Base-by-base conservation (phyloP, 2,329 filamentous ascomycete species). In the Xylariaceae sp. region DNA sequence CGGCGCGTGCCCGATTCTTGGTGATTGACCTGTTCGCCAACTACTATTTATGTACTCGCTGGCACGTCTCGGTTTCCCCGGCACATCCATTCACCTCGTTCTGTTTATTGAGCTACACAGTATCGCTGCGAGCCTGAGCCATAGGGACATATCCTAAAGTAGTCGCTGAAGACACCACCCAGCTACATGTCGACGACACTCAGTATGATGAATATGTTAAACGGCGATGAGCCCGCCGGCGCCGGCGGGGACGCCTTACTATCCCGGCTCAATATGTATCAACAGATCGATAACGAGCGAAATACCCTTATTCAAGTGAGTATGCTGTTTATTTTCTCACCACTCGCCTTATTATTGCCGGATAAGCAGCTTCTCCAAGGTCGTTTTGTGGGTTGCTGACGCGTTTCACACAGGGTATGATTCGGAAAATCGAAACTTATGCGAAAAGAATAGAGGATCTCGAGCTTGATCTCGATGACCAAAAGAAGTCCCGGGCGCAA, bases 391-490 rank as follows among this genome's bases (percentile, higher is more conserved):
- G 51, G 7, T 13, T n/a, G 48, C 64, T 70, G 61, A 68, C 51
- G 13, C 42, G 8, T 11, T n/a, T 53, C 1, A 18, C 23, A 37
- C 51, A 71, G 69, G 60, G 50, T 61, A 70, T 71, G 58, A 63
- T 70, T 51, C 66, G 68, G 49, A 66, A 65, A 59, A 60, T 70
- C 55, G 63, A 67, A 23, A 53, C 45, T 9, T 64, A 68, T 61
- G 58, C 62, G 53, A 65, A 68, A 60, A 67, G 55, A 55, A 68
- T 71, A 65, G 54, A 53, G 53, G 65, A 69, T 9, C 65, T 71
- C 49, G 64, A 69, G 54, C 64, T 70, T 37, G 69, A 71, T 63
- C 65, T 71, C 44, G 66, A 66, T 30, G 68, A 70, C 47, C 68
- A 71, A 57, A 70, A 66, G 61, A 61, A 58, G 42, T 68, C 67